phyloP scores from a whole-genome alignment of 345 rosid species.

The Populus pruinosa region DNA sequence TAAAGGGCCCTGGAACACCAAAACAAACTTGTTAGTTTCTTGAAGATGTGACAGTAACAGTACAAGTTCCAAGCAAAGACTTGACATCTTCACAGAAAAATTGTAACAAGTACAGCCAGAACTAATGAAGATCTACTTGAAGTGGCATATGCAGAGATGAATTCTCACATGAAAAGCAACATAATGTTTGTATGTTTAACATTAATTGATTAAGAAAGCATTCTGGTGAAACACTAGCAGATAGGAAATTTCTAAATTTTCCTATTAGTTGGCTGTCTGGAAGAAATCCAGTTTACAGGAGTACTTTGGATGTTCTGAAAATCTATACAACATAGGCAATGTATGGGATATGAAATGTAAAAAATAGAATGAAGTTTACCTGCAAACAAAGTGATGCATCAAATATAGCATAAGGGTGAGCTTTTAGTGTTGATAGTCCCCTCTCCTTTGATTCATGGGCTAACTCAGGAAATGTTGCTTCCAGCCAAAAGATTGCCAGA shows the following conservation, averaged over 20 bases:
- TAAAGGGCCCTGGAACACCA: conserved; percentile 68
- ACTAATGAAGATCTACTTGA: neutral
- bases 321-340: neutral
- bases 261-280: neutral
- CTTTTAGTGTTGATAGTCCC: conserved; percentile 49
- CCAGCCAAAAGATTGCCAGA: conserved; percentile 88
- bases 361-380: conserved; percentile 38
- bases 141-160: neutral
- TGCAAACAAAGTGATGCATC: conserved; percentile 90
- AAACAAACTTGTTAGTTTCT: neutral
- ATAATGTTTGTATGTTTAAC: neutral
- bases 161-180: neutral
- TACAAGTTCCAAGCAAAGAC: neutral
- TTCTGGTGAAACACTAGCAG: neutral
- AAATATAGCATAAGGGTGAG: conserved; percentile 68
- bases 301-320: neutral
- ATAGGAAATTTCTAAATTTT: neutral
- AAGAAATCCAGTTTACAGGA: neutral
- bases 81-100: neutral
- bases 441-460: conserved; percentile 44
- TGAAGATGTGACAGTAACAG: neutral
- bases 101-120: neutral
- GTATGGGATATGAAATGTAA: neutral
- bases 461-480: conserved; percentile 85
- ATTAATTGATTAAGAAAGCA: neutral